These are phyloP conservation scores for Dactylellina haptotyla DNA, from an alignment of 2,329 filamentous ascomycete genomes.

Conservation along the genomic window DNA sequence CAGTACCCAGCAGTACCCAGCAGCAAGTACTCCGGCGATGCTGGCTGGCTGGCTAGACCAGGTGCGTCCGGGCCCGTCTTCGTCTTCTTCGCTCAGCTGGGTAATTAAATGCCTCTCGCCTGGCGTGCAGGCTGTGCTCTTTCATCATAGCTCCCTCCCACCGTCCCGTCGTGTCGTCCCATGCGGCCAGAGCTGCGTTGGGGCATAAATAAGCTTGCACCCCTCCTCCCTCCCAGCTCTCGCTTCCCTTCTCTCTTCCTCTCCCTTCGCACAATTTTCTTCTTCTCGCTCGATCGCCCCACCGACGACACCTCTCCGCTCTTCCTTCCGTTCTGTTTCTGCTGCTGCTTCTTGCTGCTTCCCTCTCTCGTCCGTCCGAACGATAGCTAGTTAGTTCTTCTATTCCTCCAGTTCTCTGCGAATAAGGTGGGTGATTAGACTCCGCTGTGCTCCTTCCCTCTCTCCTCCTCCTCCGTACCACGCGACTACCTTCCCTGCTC, in stretches of 20 bases:
- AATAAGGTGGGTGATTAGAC: not conserved
- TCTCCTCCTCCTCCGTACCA: constrained; percentile 17
- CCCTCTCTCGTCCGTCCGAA: not conserved
- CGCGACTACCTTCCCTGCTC: constrained; percentile 27
- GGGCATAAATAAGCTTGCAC: constrained; percentile 42
- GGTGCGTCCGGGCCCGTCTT: not conserved
- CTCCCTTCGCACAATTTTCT: constrained; percentile 1
- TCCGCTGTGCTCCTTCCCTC: not conserved
- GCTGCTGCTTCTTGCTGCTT: constrained; percentile 6
- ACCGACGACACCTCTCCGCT: constrained; percentile 35
- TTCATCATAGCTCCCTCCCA: constrained; percentile 3
- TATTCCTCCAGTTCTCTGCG: constrained; percentile 10
- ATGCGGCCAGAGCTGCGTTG: constrained; percentile 13
- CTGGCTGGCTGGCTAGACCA: not conserved
- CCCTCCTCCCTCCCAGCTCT: constrained; percentile 7
- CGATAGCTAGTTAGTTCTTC: not conserved
- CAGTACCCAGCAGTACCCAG: no score
- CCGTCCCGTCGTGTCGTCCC: no score
- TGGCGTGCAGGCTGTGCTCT: not conserved
- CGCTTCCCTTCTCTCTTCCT: constrained; percentile 1
- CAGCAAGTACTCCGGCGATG: not conserved
- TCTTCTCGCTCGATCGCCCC: constrained; percentile 1
- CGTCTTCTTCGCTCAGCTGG: no score
- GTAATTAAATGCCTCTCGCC: constrained; percentile 23
- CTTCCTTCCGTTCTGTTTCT: constrained; percentile 23